Evolutionary conservation across 257 asterid genomes (phyloP).

Genomic region (Avicennia marina): DNA sequence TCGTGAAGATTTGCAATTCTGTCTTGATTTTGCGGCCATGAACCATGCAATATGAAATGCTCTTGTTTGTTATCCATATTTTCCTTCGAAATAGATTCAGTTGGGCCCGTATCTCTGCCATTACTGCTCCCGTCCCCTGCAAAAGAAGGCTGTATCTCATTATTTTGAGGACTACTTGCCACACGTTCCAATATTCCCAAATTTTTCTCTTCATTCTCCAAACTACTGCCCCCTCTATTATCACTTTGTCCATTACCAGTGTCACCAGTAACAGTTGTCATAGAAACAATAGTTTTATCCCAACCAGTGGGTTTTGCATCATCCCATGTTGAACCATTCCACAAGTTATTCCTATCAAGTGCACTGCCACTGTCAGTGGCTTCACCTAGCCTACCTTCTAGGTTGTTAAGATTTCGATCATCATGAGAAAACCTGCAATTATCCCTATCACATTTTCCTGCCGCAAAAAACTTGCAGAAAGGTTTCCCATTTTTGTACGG

Average conservation of each 20-base stretch:
- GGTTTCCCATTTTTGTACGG: constrained; percentile 34
- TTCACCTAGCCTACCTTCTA: constrained; percentile 36
- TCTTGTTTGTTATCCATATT: constrained; percentile 25
- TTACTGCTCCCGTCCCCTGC: constrained; percentile 23
- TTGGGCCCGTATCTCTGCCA: constrained; percentile 23
- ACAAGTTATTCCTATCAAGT: constrained; percentile 29
- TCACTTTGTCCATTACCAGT: constrained; percentile 26
- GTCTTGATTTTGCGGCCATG: constrained; percentile 27
- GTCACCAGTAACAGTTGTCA: constrained; percentile 19
- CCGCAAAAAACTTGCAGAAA: constrained; percentile 60
- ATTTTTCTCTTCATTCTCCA: constrained; percentile 26
- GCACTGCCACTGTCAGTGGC: constrained; percentile 28
- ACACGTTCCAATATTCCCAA: constrained; percentile 29
- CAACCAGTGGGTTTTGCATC: constrained; percentile 27
- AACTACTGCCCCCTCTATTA: constrained; percentile 23
- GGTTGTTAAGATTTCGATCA: constrained; percentile 26
- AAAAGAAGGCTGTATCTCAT: constrained; percentile 27
- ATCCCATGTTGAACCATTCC: constrained; percentile 49
- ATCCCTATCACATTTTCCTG: constrained; percentile 58
- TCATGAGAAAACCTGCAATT: constrained; percentile 71
- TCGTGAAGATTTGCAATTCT: constrained; percentile 23
- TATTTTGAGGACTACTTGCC: constrained; percentile 19
- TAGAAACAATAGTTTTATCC: constrained; percentile 31
- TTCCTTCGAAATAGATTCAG: constrained; percentile 27
- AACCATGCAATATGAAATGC: constrained; percentile 20